Conservation (phyloP, 2,329 filamentous ascomycete species). For the Alternaria sp. region DNA sequence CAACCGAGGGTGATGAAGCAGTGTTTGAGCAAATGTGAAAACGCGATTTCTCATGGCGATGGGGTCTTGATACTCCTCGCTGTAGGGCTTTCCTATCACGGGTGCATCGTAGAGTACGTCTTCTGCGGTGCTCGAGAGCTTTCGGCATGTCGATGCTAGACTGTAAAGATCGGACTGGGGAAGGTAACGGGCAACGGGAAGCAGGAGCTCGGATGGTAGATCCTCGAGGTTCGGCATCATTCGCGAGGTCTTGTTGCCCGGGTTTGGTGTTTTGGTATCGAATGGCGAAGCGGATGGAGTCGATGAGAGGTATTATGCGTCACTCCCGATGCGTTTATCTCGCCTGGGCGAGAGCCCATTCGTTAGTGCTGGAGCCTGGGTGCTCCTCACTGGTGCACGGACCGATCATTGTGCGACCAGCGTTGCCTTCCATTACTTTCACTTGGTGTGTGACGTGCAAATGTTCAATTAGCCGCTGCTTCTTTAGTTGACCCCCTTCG, state of each 20-base stretch:
- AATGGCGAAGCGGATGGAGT: neutral
- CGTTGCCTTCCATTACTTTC: neutral
- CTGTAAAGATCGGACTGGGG: neutral
- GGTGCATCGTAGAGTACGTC: neutral
- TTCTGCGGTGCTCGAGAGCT: neutral
- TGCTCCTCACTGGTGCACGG: neutral
- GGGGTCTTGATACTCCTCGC: no score
- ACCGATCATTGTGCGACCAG: neutral
- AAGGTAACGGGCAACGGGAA: neutral
- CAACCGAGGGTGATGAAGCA: no score
- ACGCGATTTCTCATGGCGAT: no score
- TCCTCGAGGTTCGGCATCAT: neutral
- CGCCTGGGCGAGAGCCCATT: neutral
- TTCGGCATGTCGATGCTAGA: neutral
- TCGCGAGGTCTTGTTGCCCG: neutral
- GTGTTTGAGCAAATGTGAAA: no score
- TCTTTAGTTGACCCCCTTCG: neutral
- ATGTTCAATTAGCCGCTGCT: neutral
- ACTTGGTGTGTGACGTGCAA: neutral
- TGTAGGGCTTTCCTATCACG: neutral
- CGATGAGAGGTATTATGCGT: neutral
- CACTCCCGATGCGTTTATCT: neutral
- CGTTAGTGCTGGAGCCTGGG: neutral
- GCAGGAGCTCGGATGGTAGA: neutral
- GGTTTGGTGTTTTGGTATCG: neutral